Conservation (phyloP, 2,329 filamentous ascomycete species). For the Beauveria australis region DNA sequence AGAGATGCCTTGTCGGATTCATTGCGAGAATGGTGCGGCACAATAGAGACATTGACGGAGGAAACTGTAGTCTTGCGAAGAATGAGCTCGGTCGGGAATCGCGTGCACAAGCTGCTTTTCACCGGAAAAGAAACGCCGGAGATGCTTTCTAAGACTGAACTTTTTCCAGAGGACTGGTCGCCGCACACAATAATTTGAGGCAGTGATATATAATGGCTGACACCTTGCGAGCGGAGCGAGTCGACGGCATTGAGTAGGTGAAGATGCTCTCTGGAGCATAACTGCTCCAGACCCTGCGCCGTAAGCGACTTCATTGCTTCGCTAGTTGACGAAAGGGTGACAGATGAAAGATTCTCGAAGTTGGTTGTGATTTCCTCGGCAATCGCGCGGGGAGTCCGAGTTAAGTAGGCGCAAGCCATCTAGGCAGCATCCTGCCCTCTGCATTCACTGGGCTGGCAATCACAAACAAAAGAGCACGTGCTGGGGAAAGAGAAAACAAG, state of each 20-base stretch:
- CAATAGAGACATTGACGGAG: slow-evolving; percentile 18
- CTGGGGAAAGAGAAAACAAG: neutral
- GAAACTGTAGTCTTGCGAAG: slow-evolving; percentile 22
- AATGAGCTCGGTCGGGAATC: slow-evolving; percentile 47
- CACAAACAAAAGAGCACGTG: neutral
- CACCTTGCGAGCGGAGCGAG: slow-evolving; percentile 25
- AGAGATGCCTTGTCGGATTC: neutral
- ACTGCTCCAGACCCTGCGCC: neutral
- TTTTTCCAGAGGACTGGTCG: slow-evolving; percentile 48
- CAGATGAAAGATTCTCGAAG: neutral
- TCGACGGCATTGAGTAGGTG: slow-evolving; percentile 29
- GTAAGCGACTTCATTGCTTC: neutral
- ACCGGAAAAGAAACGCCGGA: slow-evolving; percentile 45
- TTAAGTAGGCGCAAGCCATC: neutral
- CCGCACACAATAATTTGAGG: slow-evolving; percentile 48
- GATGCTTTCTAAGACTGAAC: slow-evolving; percentile 48
- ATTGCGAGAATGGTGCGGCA: slow-evolving; percentile 12
- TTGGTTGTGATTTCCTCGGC: neutral
- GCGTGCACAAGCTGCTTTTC: slow-evolving; percentile 44
- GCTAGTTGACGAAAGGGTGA: neutral
- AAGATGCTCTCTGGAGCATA: slow-evolving; percentile 11
- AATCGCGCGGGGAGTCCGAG: neutral
- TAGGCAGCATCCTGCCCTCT: neutral
- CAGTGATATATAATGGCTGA: slow-evolving; percentile 28
- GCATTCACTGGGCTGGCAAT: neutral